These are phyloP conservation scores for Wakefieldia striispora DNA, from an alignment of 768 basidiomycete genomes.

Conservation along the genomic window DNA sequence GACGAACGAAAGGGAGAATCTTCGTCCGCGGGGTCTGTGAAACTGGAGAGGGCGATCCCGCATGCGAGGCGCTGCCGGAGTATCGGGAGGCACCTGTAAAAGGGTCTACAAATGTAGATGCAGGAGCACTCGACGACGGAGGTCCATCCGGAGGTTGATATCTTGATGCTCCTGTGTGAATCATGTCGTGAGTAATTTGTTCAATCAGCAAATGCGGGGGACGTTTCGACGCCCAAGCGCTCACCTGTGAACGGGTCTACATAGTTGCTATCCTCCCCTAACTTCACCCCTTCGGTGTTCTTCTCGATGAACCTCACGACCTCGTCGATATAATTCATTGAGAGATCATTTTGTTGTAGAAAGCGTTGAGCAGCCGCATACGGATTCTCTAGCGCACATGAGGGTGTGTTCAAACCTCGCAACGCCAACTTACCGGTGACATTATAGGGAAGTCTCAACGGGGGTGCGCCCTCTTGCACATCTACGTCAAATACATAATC, in stretches of 20 bases:
- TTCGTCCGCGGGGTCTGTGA: conserved; percentile 34
- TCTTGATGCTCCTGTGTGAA: conserved; percentile 55
- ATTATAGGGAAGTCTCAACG: conserved; percentile 94
- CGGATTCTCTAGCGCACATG: conserved; percentile 69
- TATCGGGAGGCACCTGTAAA: conserved; percentile 74
- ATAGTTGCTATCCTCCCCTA: conserved; percentile 61
- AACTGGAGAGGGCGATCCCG: conserved; percentile 30
- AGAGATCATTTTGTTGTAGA: conserved; percentile 78
- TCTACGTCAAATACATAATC: conserved; percentile 99
- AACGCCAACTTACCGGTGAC: conserved; percentile 56
- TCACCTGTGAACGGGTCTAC: conserved; percentile 90
- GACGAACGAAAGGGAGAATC: conserved; percentile 52
- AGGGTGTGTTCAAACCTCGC: neutral
- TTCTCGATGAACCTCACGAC: conserved; percentile 93
- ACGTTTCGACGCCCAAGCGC: conserved; percentile 22
- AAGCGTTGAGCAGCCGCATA: conserved; percentile 88
- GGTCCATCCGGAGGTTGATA: conserved; percentile 48
- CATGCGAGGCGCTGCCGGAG: conserved; percentile 37
- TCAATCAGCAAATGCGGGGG: neutral
- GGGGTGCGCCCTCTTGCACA: conserved; percentile 87
- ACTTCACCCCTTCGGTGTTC: conserved; percentile 75
- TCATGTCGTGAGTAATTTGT: neutral
- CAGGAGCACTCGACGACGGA: conserved; percentile 26
- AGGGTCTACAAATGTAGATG: conserved; percentile 56
- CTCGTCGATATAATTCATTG: conserved; percentile 80